These are phyloP conservation scores for Ceratocystis alfenasii DNA, from an alignment of 2,329 filamentous ascomycete genomes.

Conservation along the genomic window DNA sequence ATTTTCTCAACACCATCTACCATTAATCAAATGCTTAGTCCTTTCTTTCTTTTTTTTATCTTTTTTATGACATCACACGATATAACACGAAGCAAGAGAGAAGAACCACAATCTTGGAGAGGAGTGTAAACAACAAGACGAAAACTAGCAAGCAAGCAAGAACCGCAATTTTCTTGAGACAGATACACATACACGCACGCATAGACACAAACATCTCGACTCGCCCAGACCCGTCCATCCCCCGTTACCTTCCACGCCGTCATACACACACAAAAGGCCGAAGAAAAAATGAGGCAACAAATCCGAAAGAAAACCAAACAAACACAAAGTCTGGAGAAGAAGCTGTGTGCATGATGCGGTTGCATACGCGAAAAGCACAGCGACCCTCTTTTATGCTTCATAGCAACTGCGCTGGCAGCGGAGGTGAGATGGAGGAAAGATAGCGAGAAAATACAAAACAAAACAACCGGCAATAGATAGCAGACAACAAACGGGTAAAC, in stretches of 20 bases:
- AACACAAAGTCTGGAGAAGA: conserved; percentile 1
- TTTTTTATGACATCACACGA: background rate
- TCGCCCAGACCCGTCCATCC: background rate
- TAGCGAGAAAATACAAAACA: no score
- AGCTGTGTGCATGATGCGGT: background rate
- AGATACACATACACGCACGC: background rate
- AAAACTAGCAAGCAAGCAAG: background rate
- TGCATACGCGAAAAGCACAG: conserved; percentile 7
- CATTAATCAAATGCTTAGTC: no score
- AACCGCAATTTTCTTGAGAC: background rate
- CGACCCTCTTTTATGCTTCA: conserved; percentile 5
- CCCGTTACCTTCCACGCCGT: background rate
- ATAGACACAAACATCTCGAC: background rate
- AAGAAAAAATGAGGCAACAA: background rate
- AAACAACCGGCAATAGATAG: background rate
- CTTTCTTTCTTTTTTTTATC: no score
- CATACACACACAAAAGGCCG: background rate
- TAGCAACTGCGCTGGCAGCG: background rate
- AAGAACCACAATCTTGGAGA: background rate
- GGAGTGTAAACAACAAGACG: background rate
- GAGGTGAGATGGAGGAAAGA: no score
- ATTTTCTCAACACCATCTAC: background rate
- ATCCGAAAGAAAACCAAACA: background rate
- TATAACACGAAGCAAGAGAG: background rate
- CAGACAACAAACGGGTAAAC: background rate